phyloP scores from a whole-genome alignment of 768 basidiomycete genomes.

The Pleurotus pulmonarius region DNA sequence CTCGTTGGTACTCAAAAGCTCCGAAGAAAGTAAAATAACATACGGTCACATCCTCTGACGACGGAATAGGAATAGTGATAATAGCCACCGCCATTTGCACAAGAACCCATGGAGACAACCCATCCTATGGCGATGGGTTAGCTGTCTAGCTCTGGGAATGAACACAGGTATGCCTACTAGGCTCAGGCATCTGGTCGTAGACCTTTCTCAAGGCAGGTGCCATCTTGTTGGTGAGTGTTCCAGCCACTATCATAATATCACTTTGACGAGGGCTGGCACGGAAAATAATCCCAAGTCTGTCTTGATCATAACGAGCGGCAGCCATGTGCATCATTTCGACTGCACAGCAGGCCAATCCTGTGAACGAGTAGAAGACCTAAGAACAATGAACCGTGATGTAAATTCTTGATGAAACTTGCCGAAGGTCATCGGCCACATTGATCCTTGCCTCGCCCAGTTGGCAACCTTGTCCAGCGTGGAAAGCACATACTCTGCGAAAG shows the following conservation, averaged over 20 bases:
- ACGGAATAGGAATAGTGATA: slow-evolving; percentile 99
- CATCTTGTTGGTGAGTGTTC: slow-evolving; percentile 99
- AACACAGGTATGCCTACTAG: slow-evolving; percentile 48
- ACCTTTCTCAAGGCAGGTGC: slow-evolving; percentile 96
- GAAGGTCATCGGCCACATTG: slow-evolving; percentile 99
- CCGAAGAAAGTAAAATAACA: slow-evolving; percentile 22
- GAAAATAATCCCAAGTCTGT: slow-evolving; percentile 95
- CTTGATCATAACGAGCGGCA: slow-evolving; percentile 97
- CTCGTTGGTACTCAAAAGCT: too few relatives aligned
- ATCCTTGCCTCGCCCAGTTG: slow-evolving; percentile 97
- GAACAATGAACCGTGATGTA: neutral
- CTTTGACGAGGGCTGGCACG: slow-evolving; percentile 98
- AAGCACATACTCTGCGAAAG: slow-evolving; percentile 83
- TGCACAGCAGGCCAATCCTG: slow-evolving; percentile 96
- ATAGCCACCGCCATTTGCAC: slow-evolving; percentile 97
- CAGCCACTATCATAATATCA: slow-evolving; percentile 99
- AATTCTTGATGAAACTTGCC: slow-evolving; percentile 34
- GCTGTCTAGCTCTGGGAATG: neutral
- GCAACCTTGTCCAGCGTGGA: slow-evolving; percentile 94
- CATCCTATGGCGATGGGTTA: slow-evolving; percentile 54
- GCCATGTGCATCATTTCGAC: slow-evolving; percentile 99
- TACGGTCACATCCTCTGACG: slow-evolving; percentile 96
- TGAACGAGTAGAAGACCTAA: slow-evolving; percentile 7
- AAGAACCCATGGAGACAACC: slow-evolving; percentile 99
- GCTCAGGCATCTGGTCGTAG: slow-evolving; percentile 98